Evolutionary conservation across 1,284 basidiomycete species (phyloP).

Genomic region (Boletus sp.): DNA sequence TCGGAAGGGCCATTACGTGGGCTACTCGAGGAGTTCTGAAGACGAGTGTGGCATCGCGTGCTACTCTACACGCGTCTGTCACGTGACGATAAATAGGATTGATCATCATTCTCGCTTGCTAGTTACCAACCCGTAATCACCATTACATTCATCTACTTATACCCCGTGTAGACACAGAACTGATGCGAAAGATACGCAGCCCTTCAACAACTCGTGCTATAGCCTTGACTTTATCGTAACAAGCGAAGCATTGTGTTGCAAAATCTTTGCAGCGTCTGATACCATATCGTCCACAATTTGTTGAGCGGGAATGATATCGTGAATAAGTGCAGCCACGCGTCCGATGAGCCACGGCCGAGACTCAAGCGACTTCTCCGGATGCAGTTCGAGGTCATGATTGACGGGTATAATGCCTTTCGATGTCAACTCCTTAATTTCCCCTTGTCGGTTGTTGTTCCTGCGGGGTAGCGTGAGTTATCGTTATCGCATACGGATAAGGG

Average conservation of each 20-base stretch:
- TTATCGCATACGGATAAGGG: not conserved
- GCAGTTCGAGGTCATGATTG: constrained; percentile 64
- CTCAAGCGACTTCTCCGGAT: constrained; percentile 67
- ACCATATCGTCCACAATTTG: constrained; percentile 82
- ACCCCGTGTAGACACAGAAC: too few relatives aligned
- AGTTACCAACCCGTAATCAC: too few relatives aligned
- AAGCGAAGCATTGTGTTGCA: constrained; percentile 37
- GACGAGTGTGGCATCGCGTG: too few relatives aligned
- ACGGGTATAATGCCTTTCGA: constrained; percentile 75
- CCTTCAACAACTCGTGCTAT: too few relatives aligned
- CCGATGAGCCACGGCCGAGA: constrained; percentile 73
- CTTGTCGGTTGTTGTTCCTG: constrained; percentile 64
- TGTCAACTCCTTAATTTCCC: constrained; percentile 74
- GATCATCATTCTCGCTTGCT: too few relatives aligned
- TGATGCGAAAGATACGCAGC: too few relatives aligned
- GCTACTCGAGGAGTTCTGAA: too few relatives aligned
- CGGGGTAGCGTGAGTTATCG: constrained; percentile 6
- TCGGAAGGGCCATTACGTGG: constrained; percentile 14
- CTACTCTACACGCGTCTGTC: not conserved
- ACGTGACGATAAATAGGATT: too few relatives aligned
- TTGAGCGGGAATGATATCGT: constrained; percentile 75
- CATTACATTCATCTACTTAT: too few relatives aligned
- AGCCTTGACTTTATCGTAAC: constrained; percentile 42
- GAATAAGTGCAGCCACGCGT: constrained; percentile 68
- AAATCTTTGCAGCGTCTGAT: constrained; percentile 53